Evolutionary conservation across 768 basidiomycete species (phyloP), one percentile per base, ranked within the genome.

Genomic region (Lactifluus subvellereus): DNA sequence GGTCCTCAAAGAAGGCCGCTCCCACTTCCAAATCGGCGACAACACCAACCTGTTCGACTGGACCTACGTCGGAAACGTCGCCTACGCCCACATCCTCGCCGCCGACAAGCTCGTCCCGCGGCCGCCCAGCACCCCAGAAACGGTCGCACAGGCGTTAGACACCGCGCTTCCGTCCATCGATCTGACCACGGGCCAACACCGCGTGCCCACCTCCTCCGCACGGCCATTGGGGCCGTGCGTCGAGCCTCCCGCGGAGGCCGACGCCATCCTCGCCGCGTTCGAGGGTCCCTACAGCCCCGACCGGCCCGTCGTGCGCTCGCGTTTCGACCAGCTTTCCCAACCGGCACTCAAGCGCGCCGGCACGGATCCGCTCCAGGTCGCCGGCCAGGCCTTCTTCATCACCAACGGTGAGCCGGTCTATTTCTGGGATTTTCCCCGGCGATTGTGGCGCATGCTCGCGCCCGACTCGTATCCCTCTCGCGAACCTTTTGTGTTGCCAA

Each of bases 51-150:
- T 98, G 4, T 94, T 91, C 70, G 97, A 98, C 74, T 94, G 89
- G 84, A 97, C 95, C 6, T 98, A 98, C 71, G 93, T 98, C 69
- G 93, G 86, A 58, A 99, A 99, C 73, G 87, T 96, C 64, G 96
- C 94, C 1, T 84, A 89, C 69, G 95, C 94, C 4, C 97, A 99
- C 72, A 77, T 99, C 14, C 83, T 98, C 56, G 97, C 97, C 11
- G 88, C 91, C 22, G 95, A 98, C 78, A 90, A 86, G 71, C 84
- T 99, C 48, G 79, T 78, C 54, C 76, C 79, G 13, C 77, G 81
- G 0, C 76, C 82, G 27, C 78, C 82, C 0, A 75, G 78, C 16
- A 75, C 80, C 18, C 67, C 74, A 16, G 68, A 66, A 8, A 60
- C 59, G 54, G 55, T 66, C 55, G 65, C 82, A 68, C 68, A 77